phyloP scores from a whole-genome alignment of 169 alveolate genomes.

The Amoebophrya sp. region DNA sequence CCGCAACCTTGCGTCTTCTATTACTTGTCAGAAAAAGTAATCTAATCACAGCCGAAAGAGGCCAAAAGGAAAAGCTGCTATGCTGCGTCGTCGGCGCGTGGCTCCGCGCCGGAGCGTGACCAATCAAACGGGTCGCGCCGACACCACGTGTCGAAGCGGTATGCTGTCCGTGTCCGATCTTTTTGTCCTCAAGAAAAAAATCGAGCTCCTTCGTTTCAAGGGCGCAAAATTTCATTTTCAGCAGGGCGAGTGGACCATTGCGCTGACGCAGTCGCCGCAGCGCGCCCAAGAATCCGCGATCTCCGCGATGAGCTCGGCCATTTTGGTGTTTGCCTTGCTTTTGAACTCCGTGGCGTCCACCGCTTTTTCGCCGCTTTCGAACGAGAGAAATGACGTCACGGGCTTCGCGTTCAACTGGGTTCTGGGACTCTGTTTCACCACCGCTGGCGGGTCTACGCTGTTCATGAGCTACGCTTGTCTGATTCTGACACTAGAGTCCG shows the following conservation, averaged over 20 bases:
- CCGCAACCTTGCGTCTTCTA: no score
- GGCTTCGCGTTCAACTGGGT: not conserved
- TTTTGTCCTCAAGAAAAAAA: not conserved
- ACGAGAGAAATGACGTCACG: not conserved
- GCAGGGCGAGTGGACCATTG: slow-evolving; percentile 7
- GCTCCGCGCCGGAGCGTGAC: no score
- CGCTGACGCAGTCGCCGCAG: not conserved
- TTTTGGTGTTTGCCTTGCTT: not conserved
- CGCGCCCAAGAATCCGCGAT: slow-evolving; percentile 5
- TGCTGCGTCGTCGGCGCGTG: no score
- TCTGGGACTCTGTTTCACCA: not conserved
- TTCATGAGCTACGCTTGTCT: not conserved
- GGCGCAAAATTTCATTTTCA: not conserved
- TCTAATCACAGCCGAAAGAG: no score
- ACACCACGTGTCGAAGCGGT: not conserved
- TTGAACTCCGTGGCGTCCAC: not conserved
- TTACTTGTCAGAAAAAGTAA: no score
- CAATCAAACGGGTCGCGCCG: no score
- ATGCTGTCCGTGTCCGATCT: not conserved
- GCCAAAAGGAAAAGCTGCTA: no score
- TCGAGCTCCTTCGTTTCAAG: not conserved
- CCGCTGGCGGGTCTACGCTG: not conserved
- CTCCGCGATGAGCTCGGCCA: not conserved
- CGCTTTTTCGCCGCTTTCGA: not conserved
- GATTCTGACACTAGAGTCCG: not conserved